These are phyloP conservation scores for Cryptococcus sp. DNA, from an alignment of 1,284 basidiomycete species.

Conservation along the genomic window DNA sequence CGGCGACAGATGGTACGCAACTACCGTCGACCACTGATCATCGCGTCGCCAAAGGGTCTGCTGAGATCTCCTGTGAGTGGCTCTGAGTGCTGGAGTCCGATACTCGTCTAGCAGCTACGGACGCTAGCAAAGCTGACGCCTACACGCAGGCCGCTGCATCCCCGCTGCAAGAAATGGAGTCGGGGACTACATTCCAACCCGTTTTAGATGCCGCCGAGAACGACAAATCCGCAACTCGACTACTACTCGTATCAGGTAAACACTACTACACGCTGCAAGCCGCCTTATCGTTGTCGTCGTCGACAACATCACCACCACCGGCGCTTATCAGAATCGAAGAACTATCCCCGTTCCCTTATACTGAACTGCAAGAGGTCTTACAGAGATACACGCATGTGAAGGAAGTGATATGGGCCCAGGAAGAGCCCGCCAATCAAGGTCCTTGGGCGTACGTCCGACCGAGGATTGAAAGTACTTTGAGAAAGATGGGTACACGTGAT, in stretches of 20 bases:
- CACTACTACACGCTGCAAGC: slow-evolving; percentile 81
- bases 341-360: slow-evolving; percentile 80
- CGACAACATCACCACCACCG: slow-evolving; percentile 54
- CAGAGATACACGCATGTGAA: slow-evolving; percentile 56
- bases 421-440: slow-evolving; percentile 85
- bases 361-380: slow-evolving; percentile 58
- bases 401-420: slow-evolving; percentile 70
- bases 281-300: slow-evolving; percentile 60
- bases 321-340: slow-evolving; percentile 79
- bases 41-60: slow-evolving; percentile 79
- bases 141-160: slow-evolving; percentile 69
- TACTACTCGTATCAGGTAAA: slow-evolving; percentile 67
- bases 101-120: background rate
- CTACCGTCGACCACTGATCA: slow-evolving; percentile 78
- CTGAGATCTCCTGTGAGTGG: slow-evolving; percentile 70
- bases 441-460: slow-evolving; percentile 67
- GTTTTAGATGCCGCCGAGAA: slow-evolving; percentile 62
- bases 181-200: slow-evolving; percentile 67
- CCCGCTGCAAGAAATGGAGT: slow-evolving; percentile 64
- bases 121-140: background rate
- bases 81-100: background rate
- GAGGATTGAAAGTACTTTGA: slow-evolving; percentile 61
- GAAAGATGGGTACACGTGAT: slow-evolving; percentile 37
- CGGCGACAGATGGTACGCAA: slow-evolving; percentile 79
- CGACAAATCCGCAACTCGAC: slow-evolving; percentile 41